These are phyloP conservation scores for Juglanconis juglandina DNA, from an alignment of 2,329 filamentous ascomycete species.

Conservation along the genomic window DNA sequence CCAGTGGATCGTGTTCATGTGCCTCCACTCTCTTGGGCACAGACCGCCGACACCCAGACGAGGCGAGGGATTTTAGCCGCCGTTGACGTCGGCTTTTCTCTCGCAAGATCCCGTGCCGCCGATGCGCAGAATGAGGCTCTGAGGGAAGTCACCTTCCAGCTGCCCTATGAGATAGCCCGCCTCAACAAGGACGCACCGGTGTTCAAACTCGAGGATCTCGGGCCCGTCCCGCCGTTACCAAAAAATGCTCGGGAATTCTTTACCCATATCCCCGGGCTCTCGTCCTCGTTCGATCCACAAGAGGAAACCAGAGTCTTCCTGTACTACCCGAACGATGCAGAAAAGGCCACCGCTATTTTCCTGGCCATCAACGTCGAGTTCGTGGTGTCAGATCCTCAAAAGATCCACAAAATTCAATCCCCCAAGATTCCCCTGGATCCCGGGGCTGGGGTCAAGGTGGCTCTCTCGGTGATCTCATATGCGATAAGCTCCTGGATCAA, in stretches of 20 bases:
- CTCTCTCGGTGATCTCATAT: neutral
- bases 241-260: too few relatives aligned
- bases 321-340: neutral
- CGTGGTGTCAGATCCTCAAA: neutral
- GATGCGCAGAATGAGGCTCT: neutral
- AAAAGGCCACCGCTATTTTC: neutral
- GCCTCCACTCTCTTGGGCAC: too few relatives aligned
- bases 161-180: conserved; percentile 4
- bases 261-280: neutral
- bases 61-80: neutral
- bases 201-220: conserved; percentile 3
- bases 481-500: neutral
- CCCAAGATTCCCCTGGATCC: too few relatives aligned
- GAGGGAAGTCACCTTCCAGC: conserved; percentile 1
- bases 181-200: neutral
- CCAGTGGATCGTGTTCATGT: too few relatives aligned
- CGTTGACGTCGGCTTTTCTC: neutral
- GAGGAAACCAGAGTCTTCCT: neutral
- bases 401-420: neutral
- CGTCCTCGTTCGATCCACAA: neutral
- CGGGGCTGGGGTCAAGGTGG: neutral
- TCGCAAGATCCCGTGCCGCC: neutral
- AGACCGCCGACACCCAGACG: neutral
- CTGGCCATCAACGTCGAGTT: conserved; percentile 3
- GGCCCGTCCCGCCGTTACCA: neutral